Evolutionary conservation across 2,329 filamentous ascomycete species (phyloP).

Genomic region (Aspergillus jensenii): DNA sequence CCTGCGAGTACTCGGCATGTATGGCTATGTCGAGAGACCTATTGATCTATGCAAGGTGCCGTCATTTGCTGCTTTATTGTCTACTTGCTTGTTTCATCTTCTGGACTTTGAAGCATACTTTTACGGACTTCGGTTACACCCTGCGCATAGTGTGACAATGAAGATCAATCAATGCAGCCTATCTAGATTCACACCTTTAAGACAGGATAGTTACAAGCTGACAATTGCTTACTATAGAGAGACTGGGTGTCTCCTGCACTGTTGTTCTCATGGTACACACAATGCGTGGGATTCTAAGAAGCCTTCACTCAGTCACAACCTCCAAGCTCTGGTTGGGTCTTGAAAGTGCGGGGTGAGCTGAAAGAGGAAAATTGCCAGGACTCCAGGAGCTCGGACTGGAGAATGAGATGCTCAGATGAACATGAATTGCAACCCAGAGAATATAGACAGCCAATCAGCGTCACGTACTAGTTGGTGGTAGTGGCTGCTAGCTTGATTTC

Average conservation of each 20-base stretch:
- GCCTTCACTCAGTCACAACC: neutral
- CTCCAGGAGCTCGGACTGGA: neutral
- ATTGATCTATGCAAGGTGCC: neutral
- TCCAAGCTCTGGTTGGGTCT: neutral
- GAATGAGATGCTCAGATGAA: neutral
- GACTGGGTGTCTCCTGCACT: neutral
- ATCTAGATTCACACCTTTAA: neutral
- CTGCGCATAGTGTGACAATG: neutral
- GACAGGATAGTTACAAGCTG: neutral
- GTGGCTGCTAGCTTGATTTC: too few relatives aligned
- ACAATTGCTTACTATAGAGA: neutral
- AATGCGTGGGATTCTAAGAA: neutral
- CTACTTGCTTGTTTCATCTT: neutral
- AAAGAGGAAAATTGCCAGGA: neutral
- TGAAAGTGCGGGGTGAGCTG: neutral
- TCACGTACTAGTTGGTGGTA: neutral
- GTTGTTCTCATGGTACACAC: neutral
- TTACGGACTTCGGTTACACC: neutral
- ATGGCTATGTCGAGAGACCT: neutral
- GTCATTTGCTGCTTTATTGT: neutral
- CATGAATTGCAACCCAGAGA: neutral
- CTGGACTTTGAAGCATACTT: neutral
- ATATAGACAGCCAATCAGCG: neutral
- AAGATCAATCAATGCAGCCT: neutral
- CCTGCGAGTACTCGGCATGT: neutral